Conservation (phyloP, 2,329 filamentous ascomycete species). For the Endocalyx cinctus region DNA sequence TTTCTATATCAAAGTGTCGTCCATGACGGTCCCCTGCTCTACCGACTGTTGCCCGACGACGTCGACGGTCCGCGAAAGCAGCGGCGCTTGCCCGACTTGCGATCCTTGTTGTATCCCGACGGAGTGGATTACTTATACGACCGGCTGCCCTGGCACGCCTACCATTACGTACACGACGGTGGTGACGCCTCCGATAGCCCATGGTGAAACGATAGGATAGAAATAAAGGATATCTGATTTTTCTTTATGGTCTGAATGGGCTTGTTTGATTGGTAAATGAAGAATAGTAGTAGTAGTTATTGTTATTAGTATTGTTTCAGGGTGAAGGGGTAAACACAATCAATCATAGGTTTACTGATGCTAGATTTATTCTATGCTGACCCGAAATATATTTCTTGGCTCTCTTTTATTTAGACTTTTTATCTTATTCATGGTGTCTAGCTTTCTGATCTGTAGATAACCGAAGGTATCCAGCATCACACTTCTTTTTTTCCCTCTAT, state of each 20-base stretch:
- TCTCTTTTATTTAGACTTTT: too few species aligned
- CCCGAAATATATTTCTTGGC: too few species aligned
- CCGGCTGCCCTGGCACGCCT: conserved; percentile 17
- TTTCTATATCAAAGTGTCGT: conserved; percentile 25
- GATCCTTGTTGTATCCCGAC: conserved; percentile 21
- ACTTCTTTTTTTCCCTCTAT: too few species aligned
- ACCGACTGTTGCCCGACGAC: conserved; percentile 35
- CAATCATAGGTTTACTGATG: too few species aligned
- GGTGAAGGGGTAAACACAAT: not conserved
- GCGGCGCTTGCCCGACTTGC: conserved; percentile 20
- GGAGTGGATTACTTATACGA: conserved; percentile 22
- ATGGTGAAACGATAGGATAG: not conserved
- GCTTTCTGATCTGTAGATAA: too few species aligned
- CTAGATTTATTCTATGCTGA: too few species aligned
- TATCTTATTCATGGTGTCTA: too few species aligned
- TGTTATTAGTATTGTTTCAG: too few species aligned
- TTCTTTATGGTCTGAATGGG: not conserved
- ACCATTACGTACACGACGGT: conserved; percentile 14
- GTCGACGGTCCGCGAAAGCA: conserved; percentile 17
- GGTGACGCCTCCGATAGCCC: conserved; percentile 15
- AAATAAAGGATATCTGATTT: not conserved
- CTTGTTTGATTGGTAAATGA: conserved; percentile 5
- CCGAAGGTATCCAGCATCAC: too few species aligned
- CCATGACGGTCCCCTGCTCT: conserved; percentile 29
- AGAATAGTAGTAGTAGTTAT: too few species aligned